Evolutionary conservation across 768 basidiomycete genomes (phyloP).

Genomic region (Suillus brevipes): DNA sequence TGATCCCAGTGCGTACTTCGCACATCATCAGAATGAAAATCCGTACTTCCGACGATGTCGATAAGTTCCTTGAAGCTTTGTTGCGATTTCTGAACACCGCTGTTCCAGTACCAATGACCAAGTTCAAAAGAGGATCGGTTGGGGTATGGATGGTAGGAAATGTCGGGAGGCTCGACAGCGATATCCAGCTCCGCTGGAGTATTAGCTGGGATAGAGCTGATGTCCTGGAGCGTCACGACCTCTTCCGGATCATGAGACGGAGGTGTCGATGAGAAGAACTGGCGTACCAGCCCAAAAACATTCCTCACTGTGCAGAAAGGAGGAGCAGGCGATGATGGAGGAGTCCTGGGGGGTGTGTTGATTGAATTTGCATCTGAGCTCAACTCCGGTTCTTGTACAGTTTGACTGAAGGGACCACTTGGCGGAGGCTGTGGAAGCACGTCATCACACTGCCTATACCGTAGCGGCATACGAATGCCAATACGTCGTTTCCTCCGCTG

Average conservation of each 20-base stretch:
- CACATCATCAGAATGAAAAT: no score
- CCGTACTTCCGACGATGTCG: no score
- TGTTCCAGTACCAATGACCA: no score
- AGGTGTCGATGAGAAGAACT: neutral
- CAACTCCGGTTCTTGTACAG: neutral
- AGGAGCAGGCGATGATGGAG: neutral
- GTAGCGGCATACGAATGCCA: no score
- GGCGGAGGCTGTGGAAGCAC: no score
- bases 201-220: conserved; percentile 8
- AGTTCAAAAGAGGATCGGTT: conserved; percentile 17
- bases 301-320: neutral
- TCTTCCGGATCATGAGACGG: conserved; percentile 9
- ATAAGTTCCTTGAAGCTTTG: no score
- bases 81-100: no score
- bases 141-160: conserved; percentile 15
- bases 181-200: neutral
- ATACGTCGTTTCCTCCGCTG: no score
- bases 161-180: neutral
- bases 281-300: conserved; percentile 1
- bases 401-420: no score
- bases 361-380: neutral
- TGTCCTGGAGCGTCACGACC: neutral
- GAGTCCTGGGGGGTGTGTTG: neutral
- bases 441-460: no score
- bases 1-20: no score